Evolutionary conservation across 768 basidiomycete species (phyloP).

Genomic region (Boletus rubropictus): DNA sequence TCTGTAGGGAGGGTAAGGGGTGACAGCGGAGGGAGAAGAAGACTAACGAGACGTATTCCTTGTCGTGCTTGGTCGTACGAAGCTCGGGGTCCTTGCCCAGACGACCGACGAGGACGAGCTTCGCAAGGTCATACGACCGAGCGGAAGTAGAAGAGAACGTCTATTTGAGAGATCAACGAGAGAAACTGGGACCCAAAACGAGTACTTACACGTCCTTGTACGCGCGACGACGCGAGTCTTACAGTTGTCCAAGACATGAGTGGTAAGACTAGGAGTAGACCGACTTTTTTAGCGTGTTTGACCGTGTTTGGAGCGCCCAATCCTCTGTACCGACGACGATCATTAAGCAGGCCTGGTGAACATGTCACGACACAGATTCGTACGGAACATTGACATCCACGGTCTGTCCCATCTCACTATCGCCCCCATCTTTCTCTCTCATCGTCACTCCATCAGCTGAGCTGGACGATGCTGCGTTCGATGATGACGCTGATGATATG

Average conservation of each 20-base stretch:
- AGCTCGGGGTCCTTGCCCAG: constrained; percentile 67
- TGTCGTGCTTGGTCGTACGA: constrained; percentile 62
- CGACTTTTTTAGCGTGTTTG: constrained; percentile 9
- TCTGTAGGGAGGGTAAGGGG: constrained; percentile 32
- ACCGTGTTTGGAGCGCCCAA: constrained; percentile 13
- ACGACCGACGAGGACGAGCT: constrained; percentile 71
- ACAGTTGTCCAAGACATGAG: constrained; percentile 46
- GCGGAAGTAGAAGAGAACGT: constrained; percentile 57
- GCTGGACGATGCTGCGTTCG: constrained; percentile 75
- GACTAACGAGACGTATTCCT: constrained; percentile 71
- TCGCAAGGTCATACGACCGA: constrained; percentile 60
- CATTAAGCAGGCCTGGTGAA: neutral
- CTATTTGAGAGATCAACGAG: constrained; percentile 30
- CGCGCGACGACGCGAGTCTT: constrained; percentile 40
- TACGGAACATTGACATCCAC: constrained; percentile 79
- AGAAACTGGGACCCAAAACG: neutral
- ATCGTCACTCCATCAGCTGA: constrained; percentile 51
- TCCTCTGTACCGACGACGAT: constrained; percentile 1
- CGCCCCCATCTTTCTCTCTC: neutral
- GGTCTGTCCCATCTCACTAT: constrained; percentile 35
- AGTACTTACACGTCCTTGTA: constrained; percentile 44
- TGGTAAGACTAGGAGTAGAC: neutral
- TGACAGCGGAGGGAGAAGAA: neutral
- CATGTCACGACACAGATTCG: constrained; percentile 87
- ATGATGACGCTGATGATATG: constrained; percentile 74